These are phyloP conservation scores for Apiospora malaysiana DNA, from an alignment of 2,329 filamentous ascomycete genomes.

Conservation along the genomic window DNA sequence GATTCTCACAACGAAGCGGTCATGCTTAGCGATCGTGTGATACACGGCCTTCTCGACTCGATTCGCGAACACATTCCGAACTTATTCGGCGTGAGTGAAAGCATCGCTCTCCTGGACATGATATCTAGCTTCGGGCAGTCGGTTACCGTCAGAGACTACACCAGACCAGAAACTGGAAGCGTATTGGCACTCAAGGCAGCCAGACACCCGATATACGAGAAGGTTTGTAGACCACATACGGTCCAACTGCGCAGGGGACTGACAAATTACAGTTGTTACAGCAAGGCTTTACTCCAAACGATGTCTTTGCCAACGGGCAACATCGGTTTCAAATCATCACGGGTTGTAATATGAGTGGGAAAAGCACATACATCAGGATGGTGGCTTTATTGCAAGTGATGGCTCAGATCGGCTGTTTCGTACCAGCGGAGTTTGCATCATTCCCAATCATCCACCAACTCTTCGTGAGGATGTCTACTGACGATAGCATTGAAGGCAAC, in stretches of 20 bases:
- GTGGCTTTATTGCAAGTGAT: conserved; percentile 87
- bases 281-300: conserved; percentile 81
- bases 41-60: conserved; percentile 74
- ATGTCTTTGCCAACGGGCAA: conserved; percentile 82
- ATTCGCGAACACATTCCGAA: conserved; percentile 73
- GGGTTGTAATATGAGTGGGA: conserved; percentile 97
- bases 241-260: conserved; percentile 9
- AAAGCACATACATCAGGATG: conserved; percentile 91
- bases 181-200: conserved; percentile 76
- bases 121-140: conserved; percentile 77
- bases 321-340: conserved; percentile 92
- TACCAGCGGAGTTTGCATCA: conserved; percentile 83
- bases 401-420: conserved; percentile 91
- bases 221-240: conserved; percentile 43
- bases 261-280: conserved; percentile 57
- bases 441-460: conserved; percentile 83
- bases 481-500: conserved; percentile 88
- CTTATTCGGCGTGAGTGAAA: conserved; percentile 85
- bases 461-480: conserved; percentile 85
- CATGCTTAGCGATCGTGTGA: conserved; percentile 77
- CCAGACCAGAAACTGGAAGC: conserved; percentile 70
- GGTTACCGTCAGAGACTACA: conserved; percentile 64
- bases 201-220: conserved; percentile 81
- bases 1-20: conserved; percentile 86
- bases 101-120: conserved; percentile 88